Evolutionary conservation across 1,284 basidiomycete species (phyloP), one percentile per base, ranked within the genome.

Genomic region (Ganoderma meredithae): DNA sequence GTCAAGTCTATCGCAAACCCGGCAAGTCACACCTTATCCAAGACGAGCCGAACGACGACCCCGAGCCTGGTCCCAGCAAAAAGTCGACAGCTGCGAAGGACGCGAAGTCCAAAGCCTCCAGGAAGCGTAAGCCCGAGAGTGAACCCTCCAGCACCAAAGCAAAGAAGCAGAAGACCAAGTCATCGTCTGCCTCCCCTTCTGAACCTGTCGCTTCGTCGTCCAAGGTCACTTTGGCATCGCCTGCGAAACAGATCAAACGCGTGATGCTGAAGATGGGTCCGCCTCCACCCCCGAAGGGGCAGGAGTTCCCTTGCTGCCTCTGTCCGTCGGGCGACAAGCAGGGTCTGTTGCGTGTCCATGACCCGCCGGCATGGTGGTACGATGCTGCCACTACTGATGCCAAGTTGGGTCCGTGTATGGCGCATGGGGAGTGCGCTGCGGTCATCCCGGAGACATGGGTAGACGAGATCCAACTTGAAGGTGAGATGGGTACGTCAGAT

Each of bases 391-490:
- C 70, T 31, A 62, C 73, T 59, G 69, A 69, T 62, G 55, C 66
- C 81, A 49, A 61, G 62, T 77, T 84, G 47, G 79, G 83, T 61
- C 74, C 79, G 10, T 91, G 91, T 88, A 84, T 86, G 83, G 93
- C 92, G 0, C 94, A 96, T 76, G 89, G 89, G 73, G 79, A 84
- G 0, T 97, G 95, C 75, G 95, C 94, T 1, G 86, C 83, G 41
- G 86, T 94, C 19, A 84, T 96, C 3, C 95, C 95, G 0, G 95
- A 97, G 78, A 94, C 94, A 0, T 96, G 93, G 89, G 87, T 95
- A 10, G 94, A 95, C 73, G 88, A 89, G 55, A 75, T 88, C 1
- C 86, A 88, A 25, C 79, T 77, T 5, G 72, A 73, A 8, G 53
- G 68, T 15, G 58, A 71, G 5, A 67, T 69, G 33, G 78, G 82